Base-by-base conservation (phyloP, 305 asterid genomes). In the Fraxinus latifolia region DNA sequence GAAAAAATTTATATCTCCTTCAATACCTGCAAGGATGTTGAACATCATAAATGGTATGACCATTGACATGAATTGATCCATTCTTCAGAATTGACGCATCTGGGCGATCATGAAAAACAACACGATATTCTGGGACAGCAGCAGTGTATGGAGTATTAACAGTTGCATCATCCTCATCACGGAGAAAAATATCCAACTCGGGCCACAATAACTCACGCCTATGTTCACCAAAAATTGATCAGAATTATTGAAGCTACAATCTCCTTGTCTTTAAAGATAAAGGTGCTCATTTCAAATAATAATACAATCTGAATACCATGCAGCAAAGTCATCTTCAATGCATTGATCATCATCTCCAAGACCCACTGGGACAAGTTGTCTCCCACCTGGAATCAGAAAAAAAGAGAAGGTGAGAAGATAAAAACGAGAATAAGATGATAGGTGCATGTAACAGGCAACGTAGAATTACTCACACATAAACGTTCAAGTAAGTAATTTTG, bases 181-280 rank as follows among this genome's bases (percentile, higher is more conserved):
- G 90, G 53, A 96, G 98, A 82, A 91, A 68, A 27, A 85, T 86
- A 89, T 96, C 98, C 92, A 94, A 85, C 89, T 96, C 96, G 0
- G 99, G 97, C 99, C 99, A 96, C 78, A 91, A 82, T 79, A 70
- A 82, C 31, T 96, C 99, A 5, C 98, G 97, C 99, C 98, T 96
- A 86, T 32, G 80, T 44, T 67, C 75, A 86, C 25, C 17, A 68
- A 29, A 19, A 70, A 8, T 11, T 1, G 77, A 80, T 47, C 39
- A 34, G 67, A 55, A 74, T 5, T 32, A 4, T 70, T 78, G 77
- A 27, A 75, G 15, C 25, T 11, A 47, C 53, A 58, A 58, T 33
- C 9, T 34, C 8, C 58, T 27, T 29, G 2, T 5, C 31, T 14
- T 15, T 4, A 67, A 44, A 15, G 19, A 23, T 47, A 74, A 11